These are phyloP conservation scores for Trichosporon ovoides DNA, from an alignment of 1,284 basidiomycete species.

Conservation along the genomic window DNA sequence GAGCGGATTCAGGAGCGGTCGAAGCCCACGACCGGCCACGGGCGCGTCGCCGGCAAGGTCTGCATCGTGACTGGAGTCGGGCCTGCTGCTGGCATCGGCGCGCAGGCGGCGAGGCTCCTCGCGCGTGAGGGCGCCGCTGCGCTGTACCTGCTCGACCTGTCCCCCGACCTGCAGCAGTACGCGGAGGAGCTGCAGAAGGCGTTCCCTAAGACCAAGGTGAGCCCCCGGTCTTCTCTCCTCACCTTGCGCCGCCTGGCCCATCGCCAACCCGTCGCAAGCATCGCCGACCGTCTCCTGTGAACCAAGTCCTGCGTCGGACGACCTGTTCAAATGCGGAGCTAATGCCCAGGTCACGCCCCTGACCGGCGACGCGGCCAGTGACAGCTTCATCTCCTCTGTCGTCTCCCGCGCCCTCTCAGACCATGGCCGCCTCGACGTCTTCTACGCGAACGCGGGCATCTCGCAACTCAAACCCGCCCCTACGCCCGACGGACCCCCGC, in stretches of 20 bases:
- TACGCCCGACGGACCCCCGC: neutral
- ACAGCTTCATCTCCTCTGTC: slow-evolving; percentile 60
- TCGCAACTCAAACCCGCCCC: slow-evolving; percentile 14
- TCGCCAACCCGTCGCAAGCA: no score
- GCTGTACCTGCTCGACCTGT: slow-evolving; percentile 75
- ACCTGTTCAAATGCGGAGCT: no score
- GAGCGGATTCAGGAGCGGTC: no score
- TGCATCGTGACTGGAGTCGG: slow-evolving; percentile 83
- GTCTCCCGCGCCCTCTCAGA: slow-evolving; percentile 70
- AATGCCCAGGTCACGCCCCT: slow-evolving; percentile 42
- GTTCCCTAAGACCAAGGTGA: slow-evolving; percentile 76
- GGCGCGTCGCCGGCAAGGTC: slow-evolving; percentile 71
- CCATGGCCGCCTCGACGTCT: slow-evolving; percentile 80
- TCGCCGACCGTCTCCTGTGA: no score
- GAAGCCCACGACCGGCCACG: slow-evolving; percentile 42
- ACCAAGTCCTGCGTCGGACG: no score
- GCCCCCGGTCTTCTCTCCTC: no score
- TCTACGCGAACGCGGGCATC: slow-evolving; percentile 78
- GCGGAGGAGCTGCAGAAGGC: slow-evolving; percentile 61
- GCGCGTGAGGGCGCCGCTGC: slow-evolving; percentile 63
- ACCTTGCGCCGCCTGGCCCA: no score
- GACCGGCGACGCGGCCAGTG: slow-evolving; percentile 77
- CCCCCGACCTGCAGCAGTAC: slow-evolving; percentile 65
- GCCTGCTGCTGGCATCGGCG: slow-evolving; percentile 73
- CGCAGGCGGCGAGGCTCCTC: slow-evolving; percentile 6